Evolutionary conservation across 352 stramenopile species (phyloP).

Genomic region (Globisporangium mamillatum): DNA sequence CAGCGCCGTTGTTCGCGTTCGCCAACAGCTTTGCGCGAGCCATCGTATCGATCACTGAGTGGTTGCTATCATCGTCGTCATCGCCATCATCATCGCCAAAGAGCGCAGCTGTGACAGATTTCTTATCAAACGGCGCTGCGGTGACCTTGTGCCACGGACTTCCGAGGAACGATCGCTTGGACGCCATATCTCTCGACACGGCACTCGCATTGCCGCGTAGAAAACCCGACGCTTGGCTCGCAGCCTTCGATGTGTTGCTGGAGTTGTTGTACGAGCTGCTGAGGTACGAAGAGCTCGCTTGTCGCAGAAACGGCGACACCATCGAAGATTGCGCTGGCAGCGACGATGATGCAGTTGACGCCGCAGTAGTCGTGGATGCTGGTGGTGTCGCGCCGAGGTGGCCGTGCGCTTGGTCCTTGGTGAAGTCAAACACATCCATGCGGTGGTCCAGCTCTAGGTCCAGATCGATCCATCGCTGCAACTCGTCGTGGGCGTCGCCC

Average conservation of each 20-base stretch:
- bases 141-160: constrained; percentile 18
- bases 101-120: constrained; percentile 47
- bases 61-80: constrained; percentile 20
- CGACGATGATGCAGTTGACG: neutral
- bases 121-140: constrained; percentile 31
- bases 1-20: constrained; percentile 8
- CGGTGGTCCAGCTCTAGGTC: constrained; percentile 53
- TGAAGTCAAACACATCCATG: constrained; percentile 58
- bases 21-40: constrained; percentile 32
- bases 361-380: neutral
- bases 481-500: constrained; percentile 43
- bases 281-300: constrained; percentile 12
- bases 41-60: constrained; percentile 21
- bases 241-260: constrained; percentile 18
- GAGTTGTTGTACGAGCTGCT: constrained; percentile 18
- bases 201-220: constrained; percentile 17
- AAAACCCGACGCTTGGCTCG: constrained; percentile 13
- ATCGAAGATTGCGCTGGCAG: constrained; percentile 3
- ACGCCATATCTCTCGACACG: constrained; percentile 4
- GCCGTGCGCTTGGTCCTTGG: constrained; percentile 10
- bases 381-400: neutral
- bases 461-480: constrained; percentile 63
- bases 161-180: constrained; percentile 16
- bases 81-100: constrained; percentile 51
- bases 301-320: constrained; percentile 6